A percentile compares a stretch with the other conserved stretches of the same genome.
Evolutionary conservation across 768 basidiomycete genomes (phyloP).

Genomic region (Ephemerocybe angulata): DNA sequence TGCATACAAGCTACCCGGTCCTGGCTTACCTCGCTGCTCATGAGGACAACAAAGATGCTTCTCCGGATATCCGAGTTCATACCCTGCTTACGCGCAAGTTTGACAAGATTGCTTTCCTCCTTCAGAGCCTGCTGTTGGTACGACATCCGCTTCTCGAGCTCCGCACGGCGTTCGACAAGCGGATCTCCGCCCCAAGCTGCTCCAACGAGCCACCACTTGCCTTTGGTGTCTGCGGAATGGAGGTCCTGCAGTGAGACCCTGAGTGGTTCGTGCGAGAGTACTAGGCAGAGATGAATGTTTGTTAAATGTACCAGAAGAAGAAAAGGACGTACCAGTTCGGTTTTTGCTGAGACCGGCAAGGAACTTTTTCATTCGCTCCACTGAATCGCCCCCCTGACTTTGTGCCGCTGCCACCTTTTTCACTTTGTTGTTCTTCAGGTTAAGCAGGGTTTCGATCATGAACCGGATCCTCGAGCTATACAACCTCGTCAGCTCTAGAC

Average conservation of each 20-base stretch:
- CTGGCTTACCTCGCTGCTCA: conserved; percentile 94
- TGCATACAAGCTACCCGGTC: no score
- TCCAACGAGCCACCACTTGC: conserved; percentile 99
- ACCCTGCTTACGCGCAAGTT: conserved; percentile 89
- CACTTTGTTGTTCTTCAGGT: conserved; percentile 88
- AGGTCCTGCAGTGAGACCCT: conserved; percentile 85
- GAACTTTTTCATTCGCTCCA: conserved; percentile 87
- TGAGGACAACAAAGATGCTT: conserved; percentile 87
- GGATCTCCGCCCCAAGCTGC: conserved; percentile 96
- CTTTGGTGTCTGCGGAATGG: conserved; percentile 75
- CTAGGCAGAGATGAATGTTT: conserved; percentile 33
- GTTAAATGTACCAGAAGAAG: not conserved
- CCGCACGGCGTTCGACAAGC: conserved; percentile 64
- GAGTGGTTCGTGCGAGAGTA: conserved; percentile 79
- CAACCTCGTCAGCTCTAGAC: no score
- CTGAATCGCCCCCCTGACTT: conserved; percentile 70
- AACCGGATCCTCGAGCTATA: conserved; percentile 85
- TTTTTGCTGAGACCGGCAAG: conserved; percentile 72
- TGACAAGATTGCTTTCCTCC: conserved; percentile 46
- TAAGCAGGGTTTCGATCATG: conserved; percentile 91
- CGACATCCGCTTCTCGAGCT: conserved; percentile 22
- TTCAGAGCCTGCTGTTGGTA: conserved; percentile 22
- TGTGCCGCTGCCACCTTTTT: conserved; percentile 56
- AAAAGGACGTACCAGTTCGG: conserved; percentile 52
- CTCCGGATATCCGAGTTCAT: conserved; percentile 98